phyloP scores from a whole-genome alignment of 1,284 basidiomycete genomes.

The Hypsizygus ulmarius region DNA sequence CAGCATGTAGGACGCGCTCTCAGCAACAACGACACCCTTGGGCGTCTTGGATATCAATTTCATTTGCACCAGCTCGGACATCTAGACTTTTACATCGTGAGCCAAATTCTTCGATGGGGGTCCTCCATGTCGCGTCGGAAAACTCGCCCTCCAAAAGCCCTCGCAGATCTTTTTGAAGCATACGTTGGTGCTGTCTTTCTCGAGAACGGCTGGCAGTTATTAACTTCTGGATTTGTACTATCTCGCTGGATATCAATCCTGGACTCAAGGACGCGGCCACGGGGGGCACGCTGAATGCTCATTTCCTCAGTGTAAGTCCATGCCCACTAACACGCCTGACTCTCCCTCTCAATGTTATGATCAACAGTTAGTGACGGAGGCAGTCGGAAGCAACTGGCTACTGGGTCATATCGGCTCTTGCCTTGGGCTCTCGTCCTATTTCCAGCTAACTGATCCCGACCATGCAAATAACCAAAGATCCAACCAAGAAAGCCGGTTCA shows the following conservation, averaged over 20 bases:
- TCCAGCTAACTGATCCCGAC: conserved; percentile 22
- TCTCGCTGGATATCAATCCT: conserved; percentile 23
- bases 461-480: too few relatives aligned
- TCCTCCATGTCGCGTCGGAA: conserved; percentile 5
- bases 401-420: conserved; percentile 20
- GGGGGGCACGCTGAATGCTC: conserved; percentile 20
- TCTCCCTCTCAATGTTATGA: not conserved
- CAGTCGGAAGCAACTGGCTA: conserved; percentile 19
- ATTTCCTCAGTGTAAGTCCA: conserved; percentile 25
- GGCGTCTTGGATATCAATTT: conserved; percentile 28
- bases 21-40: conserved; percentile 33
- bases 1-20: conserved; percentile 22
- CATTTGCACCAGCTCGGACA: conserved; percentile 24
- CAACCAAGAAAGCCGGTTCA: too few relatives aligned
- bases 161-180: conserved; percentile 33
- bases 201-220: conserved; percentile 27
- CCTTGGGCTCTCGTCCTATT: conserved; percentile 22
- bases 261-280: conserved; percentile 21
- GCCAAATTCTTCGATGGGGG: conserved; percentile 19
- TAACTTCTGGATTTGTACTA: conserved; percentile 30
- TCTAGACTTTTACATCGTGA: conserved; percentile 18
- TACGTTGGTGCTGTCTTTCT: conserved; percentile 30
- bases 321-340: not conserved
- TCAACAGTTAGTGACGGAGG: conserved; percentile 18
- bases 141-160: conserved; percentile 27